Evolutionary conservation across 2,329 filamentous ascomycete genomes (phyloP).

Genomic region (Colletotrichum musae): DNA sequence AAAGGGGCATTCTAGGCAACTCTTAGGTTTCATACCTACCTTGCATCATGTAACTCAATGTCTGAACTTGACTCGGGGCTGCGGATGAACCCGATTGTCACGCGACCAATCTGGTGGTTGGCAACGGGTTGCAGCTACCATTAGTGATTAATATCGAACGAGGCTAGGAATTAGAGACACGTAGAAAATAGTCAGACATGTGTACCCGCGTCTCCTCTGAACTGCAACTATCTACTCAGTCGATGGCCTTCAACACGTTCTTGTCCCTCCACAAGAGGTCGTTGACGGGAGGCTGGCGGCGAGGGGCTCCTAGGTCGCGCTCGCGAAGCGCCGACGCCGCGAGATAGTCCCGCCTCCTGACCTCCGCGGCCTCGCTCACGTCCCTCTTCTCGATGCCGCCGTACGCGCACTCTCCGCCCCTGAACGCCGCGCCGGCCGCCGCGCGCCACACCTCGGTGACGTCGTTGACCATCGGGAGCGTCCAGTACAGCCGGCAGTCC

Average conservation of each 20-base stretch:
- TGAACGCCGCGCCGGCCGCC: slow-evolving; percentile 56
- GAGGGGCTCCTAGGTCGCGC: not conserved
- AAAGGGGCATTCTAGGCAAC: no score
- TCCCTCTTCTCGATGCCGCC: slow-evolving; percentile 49
- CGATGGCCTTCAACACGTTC: slow-evolving; percentile 15
- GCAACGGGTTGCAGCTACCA: no score
- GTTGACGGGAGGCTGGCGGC: not conserved
- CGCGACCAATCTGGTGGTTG: no score
- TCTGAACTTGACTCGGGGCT: no score
- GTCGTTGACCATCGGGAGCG: slow-evolving; percentile 62
- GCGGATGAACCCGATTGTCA: no score
- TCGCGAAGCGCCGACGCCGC: not conserved
- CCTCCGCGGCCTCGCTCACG: not conserved
- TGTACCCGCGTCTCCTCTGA: not conserved
- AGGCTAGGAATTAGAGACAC: no score
- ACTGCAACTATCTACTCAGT: not conserved
- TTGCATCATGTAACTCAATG: no score
- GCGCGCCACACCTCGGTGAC: slow-evolving; percentile 63
- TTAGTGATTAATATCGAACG: no score
- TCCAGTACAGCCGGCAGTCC: slow-evolving; percentile 68
- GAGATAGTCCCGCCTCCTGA: slow-evolving; percentile 12
- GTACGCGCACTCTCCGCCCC: slow-evolving; percentile 56
- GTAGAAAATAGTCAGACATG: not conserved
- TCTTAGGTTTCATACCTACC: no score
- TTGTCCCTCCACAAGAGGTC: slow-evolving; percentile 16